A percentile compares a stretch with the other conserved stretches of the same genome.
Conservation (phyloP, 169 alveolate genomes). For the Plasmodium gonderi region DNA sequence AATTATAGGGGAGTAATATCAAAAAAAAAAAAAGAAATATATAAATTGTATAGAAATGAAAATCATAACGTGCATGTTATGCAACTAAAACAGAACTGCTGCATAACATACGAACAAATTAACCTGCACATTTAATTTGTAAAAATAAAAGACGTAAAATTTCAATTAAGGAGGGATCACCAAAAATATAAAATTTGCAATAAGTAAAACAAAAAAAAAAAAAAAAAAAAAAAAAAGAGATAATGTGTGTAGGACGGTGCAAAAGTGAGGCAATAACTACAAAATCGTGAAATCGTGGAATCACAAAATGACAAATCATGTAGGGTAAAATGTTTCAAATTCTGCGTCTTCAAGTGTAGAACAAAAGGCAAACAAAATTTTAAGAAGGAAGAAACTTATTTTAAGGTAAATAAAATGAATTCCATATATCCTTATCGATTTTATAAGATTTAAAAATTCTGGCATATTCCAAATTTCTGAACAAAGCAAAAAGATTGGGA, state of each 20-base stretch:
- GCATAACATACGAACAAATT: neutral
- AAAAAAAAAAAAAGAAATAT: neutral
- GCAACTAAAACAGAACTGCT: neutral
- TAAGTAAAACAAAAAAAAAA: neutral
- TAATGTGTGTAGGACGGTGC: too few species aligned
- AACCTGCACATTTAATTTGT: neutral
- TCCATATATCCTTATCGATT: neutral
- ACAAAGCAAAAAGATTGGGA: neutral
- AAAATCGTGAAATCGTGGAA: neutral
- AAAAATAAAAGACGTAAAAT: neutral
- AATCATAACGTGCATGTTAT: too few species aligned
- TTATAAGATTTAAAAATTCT: neutral
- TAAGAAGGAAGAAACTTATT: neutral
- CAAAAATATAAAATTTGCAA: neutral
- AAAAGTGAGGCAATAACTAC: neutral
- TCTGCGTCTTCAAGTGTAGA: neutral
- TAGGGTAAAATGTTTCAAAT: neutral
- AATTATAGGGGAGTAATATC: too few species aligned
- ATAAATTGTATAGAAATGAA: neutral
- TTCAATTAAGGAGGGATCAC: neutral
- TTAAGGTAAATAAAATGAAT: neutral
- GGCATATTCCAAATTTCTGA: neutral
- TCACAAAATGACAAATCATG: too few species aligned
- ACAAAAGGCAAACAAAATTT: neutral
- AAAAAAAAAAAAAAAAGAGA: neutral